phyloP scores from a whole-genome alignment of 2,329 filamentous ascomycete species.

The Stagonosporopsis vannaccii region DNA sequence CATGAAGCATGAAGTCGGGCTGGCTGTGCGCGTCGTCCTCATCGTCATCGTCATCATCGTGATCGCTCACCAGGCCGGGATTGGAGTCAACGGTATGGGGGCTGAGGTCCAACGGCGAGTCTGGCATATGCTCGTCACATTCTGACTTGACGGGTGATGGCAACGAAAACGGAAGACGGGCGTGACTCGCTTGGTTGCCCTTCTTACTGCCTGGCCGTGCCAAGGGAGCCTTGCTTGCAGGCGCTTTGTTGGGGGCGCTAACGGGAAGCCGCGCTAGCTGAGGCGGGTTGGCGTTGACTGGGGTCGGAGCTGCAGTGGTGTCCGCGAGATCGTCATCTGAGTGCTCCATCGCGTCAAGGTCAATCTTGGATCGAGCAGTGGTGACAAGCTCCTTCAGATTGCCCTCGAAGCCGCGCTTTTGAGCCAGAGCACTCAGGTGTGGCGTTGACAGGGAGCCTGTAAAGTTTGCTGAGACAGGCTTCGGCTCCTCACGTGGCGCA shows the following conservation, averaged over 20 bases:
- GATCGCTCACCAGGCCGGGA: constrained; percentile 59
- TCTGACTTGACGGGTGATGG: constrained; percentile 38
- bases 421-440: constrained; percentile 50
- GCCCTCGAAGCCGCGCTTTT: constrained; percentile 53
- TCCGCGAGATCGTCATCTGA: constrained; percentile 48
- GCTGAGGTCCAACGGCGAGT: constrained; percentile 52
- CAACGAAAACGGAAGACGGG: constrained; percentile 43
- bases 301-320: constrained; percentile 39
- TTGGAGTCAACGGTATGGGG: constrained; percentile 59
- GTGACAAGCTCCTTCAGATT: constrained; percentile 48
- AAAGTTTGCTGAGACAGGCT: constrained; percentile 34
- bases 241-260: constrained; percentile 30
- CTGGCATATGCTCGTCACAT: constrained; percentile 39
- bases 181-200: constrained; percentile 34
- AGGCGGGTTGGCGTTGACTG: constrained; percentile 33
- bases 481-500: constrained; percentile 25
- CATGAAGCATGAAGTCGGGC: constrained; percentile 44
- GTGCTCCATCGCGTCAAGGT: constrained; percentile 44
- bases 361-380: constrained; percentile 46
- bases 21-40: constrained; percentile 48
- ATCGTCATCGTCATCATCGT: constrained; percentile 58
- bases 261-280: constrained; percentile 45
- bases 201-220: constrained; percentile 46
- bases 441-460: constrained; percentile 52
- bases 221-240: constrained; percentile 39